Conservation (phyloP, 1,284 basidiomycete genomes). For the Athelia psychrophila region DNA sequence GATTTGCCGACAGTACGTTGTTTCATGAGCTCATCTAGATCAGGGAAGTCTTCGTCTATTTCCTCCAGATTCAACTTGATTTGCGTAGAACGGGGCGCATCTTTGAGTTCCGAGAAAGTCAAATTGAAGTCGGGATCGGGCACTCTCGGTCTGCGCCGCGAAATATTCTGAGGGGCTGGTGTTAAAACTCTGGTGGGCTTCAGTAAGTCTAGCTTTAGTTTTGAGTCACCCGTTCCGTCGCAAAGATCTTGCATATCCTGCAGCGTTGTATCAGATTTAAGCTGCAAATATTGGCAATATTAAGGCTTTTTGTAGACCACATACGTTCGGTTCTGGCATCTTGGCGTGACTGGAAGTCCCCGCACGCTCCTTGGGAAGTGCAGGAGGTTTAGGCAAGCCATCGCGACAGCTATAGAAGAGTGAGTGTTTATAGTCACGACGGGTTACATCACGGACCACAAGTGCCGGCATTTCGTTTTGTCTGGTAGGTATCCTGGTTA, state of each 20-base stretch:
- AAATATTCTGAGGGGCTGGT: no score
- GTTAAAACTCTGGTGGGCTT: no score
- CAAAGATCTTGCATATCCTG: no score
- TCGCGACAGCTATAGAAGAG: constrained; percentile 59
- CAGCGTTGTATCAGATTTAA: no score
- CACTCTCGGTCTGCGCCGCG: constrained; percentile 27
- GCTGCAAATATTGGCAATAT: constrained; percentile 1
- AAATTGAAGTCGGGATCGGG: constrained; percentile 46
- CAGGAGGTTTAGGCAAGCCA: constrained; percentile 54
- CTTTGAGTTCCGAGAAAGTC: constrained; percentile 45
- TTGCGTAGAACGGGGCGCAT: constrained; percentile 21
- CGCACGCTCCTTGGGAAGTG: constrained; percentile 32
- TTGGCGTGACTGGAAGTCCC: constrained; percentile 5
- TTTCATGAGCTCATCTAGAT: constrained; percentile 33
- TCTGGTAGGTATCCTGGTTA: constrained; percentile 28
- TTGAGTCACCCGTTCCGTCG: no score
- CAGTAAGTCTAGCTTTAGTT: no score
- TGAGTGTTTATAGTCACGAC: not conserved
- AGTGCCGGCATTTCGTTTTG: constrained; percentile 68
- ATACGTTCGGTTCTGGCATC: not conserved
- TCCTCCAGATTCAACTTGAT: constrained; percentile 19
- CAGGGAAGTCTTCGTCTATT: constrained; percentile 45
- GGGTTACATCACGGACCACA: constrained; percentile 49
- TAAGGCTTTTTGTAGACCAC: no score
- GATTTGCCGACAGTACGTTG: constrained; percentile 8